Evolutionary conservation across 164 flowering plant species (phyloP).

Genomic region (Vitis riparia): DNA sequence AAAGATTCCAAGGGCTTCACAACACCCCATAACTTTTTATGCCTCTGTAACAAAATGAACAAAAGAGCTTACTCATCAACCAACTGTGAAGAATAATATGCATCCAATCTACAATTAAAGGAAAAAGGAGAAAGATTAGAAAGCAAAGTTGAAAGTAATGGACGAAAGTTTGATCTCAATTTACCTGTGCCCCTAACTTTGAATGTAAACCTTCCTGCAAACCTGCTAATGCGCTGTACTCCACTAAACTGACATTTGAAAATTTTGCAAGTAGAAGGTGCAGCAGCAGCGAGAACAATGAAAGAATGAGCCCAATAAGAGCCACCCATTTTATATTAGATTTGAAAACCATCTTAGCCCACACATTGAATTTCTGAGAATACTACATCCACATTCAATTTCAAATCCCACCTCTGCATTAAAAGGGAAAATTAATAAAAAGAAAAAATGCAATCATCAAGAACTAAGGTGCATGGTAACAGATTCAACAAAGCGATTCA

Average conservation of each 20-base stretch:
- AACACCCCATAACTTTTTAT: conserved; percentile 71
- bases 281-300: conserved; percentile 59
- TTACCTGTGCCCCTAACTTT: conserved; percentile 34
- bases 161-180: background rate
- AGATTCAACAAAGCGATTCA: too few species aligned
- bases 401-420: too few species aligned
- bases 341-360: conserved; percentile 56
- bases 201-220: conserved; percentile 45
- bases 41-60: conserved; percentile 37
- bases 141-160: background rate
- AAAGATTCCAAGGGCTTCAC: conserved; percentile 57
- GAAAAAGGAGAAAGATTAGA: background rate
- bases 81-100: background rate
- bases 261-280: conserved; percentile 77
- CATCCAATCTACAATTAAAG: background rate
- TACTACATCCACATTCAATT: too few species aligned
- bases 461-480: too few species aligned
- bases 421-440: too few species aligned
- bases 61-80: background rate
- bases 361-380: background rate
- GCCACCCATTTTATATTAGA: conserved; percentile 87
- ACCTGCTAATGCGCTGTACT: conserved; percentile 32
- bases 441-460: too few species aligned
- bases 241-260: conserved; percentile 49
- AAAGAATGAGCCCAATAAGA: conserved; percentile 58